Evolutionary conservation across 768 basidiomycete genomes (phyloP), one percentile per base, ranked within the genome.

Genomic region (Boletus sp.): DNA sequence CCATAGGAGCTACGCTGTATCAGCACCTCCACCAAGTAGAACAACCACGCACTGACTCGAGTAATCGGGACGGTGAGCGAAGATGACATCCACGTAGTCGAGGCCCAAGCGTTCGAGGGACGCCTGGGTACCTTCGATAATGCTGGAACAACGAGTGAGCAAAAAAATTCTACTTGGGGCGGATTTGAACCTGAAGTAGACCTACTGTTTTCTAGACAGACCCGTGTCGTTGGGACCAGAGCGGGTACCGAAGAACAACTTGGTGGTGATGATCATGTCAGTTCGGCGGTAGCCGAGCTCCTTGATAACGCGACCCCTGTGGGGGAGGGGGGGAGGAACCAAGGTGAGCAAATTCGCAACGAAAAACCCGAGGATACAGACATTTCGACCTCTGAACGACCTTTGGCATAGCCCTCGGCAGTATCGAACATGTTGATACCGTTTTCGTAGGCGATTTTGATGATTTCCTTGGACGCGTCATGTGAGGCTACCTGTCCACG

Each of bases 241-340:
- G 32, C 76, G 68, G 29, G 78, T 77, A 33, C 83, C 83, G 58
- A 82, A 83, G 72, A 77, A 84, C 59, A 84, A 34, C 58, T 84
- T 84, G 58, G 82, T 84, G 30, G 79, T 75, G 58, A 84, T 71
- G 62, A 84, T 65, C 58, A 82, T 50, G 53, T 84, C 81, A 23
- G 68, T 64, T 33, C 81, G 73, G 41, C 75, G 74, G 64, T 77
- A 76, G 7, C 78, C 77, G 29, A 81, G 75, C 59, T 83, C 81
- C 66, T 74, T 76, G 67, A 83, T 74, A 30, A 79, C 83, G 15
- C 79, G 75, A 30, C 83, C 83, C 61, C 74, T 76, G 47, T n/a
- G n/a, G n/a, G n/a, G n/a, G n/a, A n/a, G n/a, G n/a, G n/a, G n/a
- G n/a, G n/a, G 8, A 34, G 7, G 14, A 33, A 30, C 7, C 9